Evolutionary conservation across 139 green algal genomes (phyloP).

Genomic region (Auxenochlorella pyrenoidosa): DNA sequence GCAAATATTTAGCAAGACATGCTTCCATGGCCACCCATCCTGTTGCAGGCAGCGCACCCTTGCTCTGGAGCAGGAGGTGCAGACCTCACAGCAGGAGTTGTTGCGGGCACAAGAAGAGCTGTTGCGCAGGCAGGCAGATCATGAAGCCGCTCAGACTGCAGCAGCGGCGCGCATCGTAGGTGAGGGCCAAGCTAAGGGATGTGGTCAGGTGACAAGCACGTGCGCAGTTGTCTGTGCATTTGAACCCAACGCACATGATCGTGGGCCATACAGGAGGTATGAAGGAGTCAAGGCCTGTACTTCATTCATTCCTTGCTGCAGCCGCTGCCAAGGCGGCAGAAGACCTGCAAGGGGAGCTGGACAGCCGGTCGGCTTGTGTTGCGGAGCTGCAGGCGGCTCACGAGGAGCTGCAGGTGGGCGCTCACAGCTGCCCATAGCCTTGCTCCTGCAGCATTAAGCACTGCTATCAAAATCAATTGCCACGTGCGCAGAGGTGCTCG

Average conservation of each 20-base stretch:
- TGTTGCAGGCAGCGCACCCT: background rate
- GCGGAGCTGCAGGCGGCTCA: background rate
- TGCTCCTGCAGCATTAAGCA: background rate
- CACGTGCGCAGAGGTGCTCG: too few species aligned
- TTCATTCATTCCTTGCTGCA: background rate
- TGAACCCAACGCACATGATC: too few species aligned
- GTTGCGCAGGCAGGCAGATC: conserved; percentile 21
- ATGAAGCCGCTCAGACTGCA: conserved; percentile 4
- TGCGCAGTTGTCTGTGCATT: too few species aligned
- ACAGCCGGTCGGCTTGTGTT: background rate
- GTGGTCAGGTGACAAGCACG: background rate
- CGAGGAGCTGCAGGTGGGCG: background rate
- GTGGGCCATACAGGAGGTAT: too few species aligned
- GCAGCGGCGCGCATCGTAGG: conserved; percentile 2
- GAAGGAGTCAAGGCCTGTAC: background rate
- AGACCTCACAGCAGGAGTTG: background rate
- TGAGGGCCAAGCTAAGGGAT: too few species aligned
- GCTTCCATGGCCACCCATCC: background rate
- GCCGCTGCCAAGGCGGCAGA: background rate
- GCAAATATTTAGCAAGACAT: background rate
- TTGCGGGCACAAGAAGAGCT: background rate
- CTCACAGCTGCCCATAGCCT: background rate
- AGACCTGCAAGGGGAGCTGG: conserved; percentile 1
- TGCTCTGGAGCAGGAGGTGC: conserved; percentile 8
- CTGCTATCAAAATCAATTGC: too few species aligned